Evolutionary conservation across 2,329 filamentous ascomycete genomes (phyloP).

Genomic region (Alternaria sp.): DNA sequence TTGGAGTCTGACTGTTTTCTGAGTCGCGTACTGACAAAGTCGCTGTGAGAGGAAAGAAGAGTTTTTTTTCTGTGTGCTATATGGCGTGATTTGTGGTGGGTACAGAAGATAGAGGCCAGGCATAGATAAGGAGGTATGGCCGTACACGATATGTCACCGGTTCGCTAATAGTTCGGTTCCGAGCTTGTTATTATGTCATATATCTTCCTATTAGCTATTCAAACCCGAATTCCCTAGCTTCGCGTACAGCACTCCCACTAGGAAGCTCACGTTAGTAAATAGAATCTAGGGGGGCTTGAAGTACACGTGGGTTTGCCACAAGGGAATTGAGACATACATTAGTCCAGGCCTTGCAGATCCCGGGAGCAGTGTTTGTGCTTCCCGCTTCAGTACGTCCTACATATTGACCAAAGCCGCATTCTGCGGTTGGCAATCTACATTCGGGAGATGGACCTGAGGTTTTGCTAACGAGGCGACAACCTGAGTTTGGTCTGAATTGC

Average conservation of each 20-base stretch:
- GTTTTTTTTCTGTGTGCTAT: too few relatives aligned
- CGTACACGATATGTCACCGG: neutral
- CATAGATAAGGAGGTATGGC: too few relatives aligned
- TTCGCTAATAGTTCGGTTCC: neutral
- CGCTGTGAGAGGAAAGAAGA: too few relatives aligned
- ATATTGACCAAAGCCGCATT: neutral
- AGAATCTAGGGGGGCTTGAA: neutral
- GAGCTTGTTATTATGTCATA: neutral
- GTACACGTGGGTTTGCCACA: too few relatives aligned
- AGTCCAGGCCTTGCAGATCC: neutral
- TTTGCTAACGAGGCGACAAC: too few relatives aligned
- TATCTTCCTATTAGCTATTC: neutral
- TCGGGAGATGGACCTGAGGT: too few relatives aligned
- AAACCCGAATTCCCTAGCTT: neutral
- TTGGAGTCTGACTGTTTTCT: neutral
- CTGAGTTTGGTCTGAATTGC: too few relatives aligned
- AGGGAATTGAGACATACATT: neutral
- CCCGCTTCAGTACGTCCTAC: too few relatives aligned
- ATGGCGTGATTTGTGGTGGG: too few relatives aligned
- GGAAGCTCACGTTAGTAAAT: neutral
- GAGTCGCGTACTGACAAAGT: neutral
- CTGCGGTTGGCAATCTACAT: neutral
- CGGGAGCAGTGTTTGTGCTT: too few relatives aligned
- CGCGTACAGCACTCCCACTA: neutral
- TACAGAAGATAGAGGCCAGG: too few relatives aligned